These are phyloP conservation scores for Chenopodium suecicum DNA, from an alignment of 148 eudicot genomes.

Conservation along the genomic window DNA sequence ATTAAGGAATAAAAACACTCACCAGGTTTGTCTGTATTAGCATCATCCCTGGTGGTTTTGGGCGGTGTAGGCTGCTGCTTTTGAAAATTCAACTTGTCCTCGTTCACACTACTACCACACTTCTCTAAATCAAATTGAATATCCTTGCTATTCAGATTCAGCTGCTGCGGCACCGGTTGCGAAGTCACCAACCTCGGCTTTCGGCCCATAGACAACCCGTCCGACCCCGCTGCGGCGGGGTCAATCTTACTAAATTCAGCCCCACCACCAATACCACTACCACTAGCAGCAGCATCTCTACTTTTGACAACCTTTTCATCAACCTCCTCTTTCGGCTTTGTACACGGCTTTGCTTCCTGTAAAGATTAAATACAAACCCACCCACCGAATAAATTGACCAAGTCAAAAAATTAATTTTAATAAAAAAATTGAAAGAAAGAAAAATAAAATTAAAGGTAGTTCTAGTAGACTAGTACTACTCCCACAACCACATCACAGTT, in stretches of 20 bases:
- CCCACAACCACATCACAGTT: slow-evolving; percentile 13
- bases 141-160: slow-evolving; percentile 15
- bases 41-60: slow-evolving; percentile 45
- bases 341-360: slow-evolving; percentile 31
- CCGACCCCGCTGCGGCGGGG: not conserved
- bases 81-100: slow-evolving; percentile 36
- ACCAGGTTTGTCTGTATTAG: slow-evolving; percentile 52
- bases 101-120: slow-evolving; percentile 21
- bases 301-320: slow-evolving; percentile 16
- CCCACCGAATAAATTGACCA: slow-evolving; percentile 20
- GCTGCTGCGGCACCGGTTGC: slow-evolving; percentile 19
- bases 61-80: slow-evolving; percentile 34
- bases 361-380: slow-evolving; percentile 9
- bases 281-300: not conserved
- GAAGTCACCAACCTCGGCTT: not conserved
- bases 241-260: slow-evolving; percentile 7
- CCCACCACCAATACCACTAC: not conserved
- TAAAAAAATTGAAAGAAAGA: not conserved
- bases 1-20: not conserved
- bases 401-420: slow-evolving; percentile 4
- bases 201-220: too few species aligned
- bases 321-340: slow-evolving; percentile 35
- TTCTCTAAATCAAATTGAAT: slow-evolving; percentile 59
- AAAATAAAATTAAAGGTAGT: not conserved
- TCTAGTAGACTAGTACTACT: slow-evolving; percentile 4